A percentile compares a stretch with the other conserved stretches of the same genome.
These are phyloP conservation scores for Sporothrix brasiliensis DNA, from an alignment of 2,329 filamentous ascomycete species.

Conservation along the genomic window DNA sequence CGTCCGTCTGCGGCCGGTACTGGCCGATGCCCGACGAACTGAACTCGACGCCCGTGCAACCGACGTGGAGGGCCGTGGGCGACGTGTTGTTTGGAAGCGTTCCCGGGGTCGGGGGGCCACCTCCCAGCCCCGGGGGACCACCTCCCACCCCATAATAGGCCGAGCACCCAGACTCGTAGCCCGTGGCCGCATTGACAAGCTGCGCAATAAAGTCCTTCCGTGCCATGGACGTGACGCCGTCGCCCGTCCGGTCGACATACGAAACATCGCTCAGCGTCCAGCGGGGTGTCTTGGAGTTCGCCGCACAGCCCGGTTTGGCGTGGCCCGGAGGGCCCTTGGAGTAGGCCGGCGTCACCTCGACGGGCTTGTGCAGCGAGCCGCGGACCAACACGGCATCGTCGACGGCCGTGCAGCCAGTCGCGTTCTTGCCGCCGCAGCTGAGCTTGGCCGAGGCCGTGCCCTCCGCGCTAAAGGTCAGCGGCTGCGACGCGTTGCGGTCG, in stretches of 20 bases:
- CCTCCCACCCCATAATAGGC: background rate
- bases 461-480: background rate
- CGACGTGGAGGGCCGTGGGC: background rate
- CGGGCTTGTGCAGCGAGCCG: background rate
- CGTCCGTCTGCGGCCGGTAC: conserved; percentile 14
- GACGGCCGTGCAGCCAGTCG: background rate
- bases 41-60: conserved; percentile 18
- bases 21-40: background rate
- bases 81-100: background rate
- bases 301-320: background rate
- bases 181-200: conserved; percentile 1
- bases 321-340: conserved; percentile 2
- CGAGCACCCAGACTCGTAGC: conserved; percentile 21
- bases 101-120: background rate
- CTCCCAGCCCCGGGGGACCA: background rate
- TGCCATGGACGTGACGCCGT: conserved; percentile 5
- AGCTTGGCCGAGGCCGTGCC: background rate
- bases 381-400: background rate
- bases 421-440: background rate
- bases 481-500: background rate
- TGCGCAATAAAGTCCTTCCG: conserved; percentile 14
- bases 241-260: conserved; percentile 17
- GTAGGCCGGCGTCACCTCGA: conserved; percentile 14
- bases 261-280: conserved; percentile 7
- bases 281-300: conserved; percentile 1